phyloP scores from a whole-genome alignment of 78 protist genomes.

The Fonticula alba region DNA sequence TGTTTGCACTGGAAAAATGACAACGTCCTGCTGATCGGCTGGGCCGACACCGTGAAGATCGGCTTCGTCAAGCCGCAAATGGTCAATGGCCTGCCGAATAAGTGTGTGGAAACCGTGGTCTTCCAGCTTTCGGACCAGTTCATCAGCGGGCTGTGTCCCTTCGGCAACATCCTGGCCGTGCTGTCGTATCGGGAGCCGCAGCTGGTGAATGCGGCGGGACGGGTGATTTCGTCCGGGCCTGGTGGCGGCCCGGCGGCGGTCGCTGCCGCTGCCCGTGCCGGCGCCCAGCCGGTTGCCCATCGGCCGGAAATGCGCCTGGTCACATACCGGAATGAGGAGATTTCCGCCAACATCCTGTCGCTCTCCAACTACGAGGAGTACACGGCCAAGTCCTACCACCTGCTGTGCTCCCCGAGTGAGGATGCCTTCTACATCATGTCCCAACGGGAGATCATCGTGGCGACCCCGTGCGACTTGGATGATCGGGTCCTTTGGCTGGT shows the following conservation, averaged over 20 bases:
- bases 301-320: conserved; percentile 39
- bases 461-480: conserved; percentile 50
- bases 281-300: background rate
- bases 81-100: conserved; percentile 7
- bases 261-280: too few species aligned
- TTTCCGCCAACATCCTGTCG: conserved; percentile 37
- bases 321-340: conserved; percentile 19
- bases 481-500: conserved; percentile 65
- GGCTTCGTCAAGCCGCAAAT: conserved; percentile 1
- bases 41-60: conserved; percentile 56
- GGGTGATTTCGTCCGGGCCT: too few species aligned
- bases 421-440: conserved; percentile 50
- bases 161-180: too few species aligned
- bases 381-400: conserved; percentile 36
- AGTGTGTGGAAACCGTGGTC: conserved; percentile 1
- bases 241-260: too few species aligned
- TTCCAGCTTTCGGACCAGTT: too few species aligned
- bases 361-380: conserved; percentile 43
- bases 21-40: conserved; percentile 55
- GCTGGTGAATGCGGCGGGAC: too few species aligned
- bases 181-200: too few species aligned
- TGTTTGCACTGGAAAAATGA: conserved; percentile 54
- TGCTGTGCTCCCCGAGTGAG: conserved; percentile 19
- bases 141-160: too few species aligned
- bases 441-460: conserved; percentile 61